Base-by-base conservation (phyloP, 371 early-diverging fungal genomes). In the Amoeboradix gromovi region DNA sequence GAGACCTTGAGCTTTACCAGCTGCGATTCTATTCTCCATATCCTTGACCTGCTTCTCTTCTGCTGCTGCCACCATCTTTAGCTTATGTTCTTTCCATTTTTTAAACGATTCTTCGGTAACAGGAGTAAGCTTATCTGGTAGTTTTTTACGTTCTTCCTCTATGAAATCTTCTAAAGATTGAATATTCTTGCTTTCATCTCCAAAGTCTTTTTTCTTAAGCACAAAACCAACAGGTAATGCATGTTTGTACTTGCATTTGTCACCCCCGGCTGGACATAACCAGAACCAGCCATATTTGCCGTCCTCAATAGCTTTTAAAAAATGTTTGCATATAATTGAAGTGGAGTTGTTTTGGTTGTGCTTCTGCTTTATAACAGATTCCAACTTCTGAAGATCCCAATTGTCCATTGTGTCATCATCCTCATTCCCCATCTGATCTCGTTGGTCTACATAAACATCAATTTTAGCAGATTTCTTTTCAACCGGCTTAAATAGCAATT, bases 211-310 rank as follows among this genome's bases (percentile, higher is more conserved):
- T 22, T 22, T 12, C 22, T 70, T 72, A 31, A 97, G 80, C 1
- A 93, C 82, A 74, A 90, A 97, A n/a, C 98, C 98, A 69, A 91
- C 91, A 31, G 98, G 98, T 76, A 96, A 80, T 66, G 96, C 94
- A 74, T 97, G 98, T 70, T 87, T 84, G 75, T 95, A 95, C 80
- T 88, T 91, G 82, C 95, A 96, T 70, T 80, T 79, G 29, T 77
- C 76, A 31, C 86, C 86, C 12, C 77, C 73, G 70, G 77, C 77
- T 70, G 79, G 76, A 71, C 28, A 30, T 67, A 48, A 28, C 98
- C 98, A 98, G 81, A 92, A 94, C 90, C 92, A 92, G 69, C 92
- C 95, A 77, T 96, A 96, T 79, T 95, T 95, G 74, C 86, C 79
- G 69, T 81, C 80, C 75, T 98, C 96, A 70, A 98, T 89, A n/a